Evolutionary conservation across 805 yeast species (phyloP).

Genomic region (Wickerhamiella occidentalis): DNA sequence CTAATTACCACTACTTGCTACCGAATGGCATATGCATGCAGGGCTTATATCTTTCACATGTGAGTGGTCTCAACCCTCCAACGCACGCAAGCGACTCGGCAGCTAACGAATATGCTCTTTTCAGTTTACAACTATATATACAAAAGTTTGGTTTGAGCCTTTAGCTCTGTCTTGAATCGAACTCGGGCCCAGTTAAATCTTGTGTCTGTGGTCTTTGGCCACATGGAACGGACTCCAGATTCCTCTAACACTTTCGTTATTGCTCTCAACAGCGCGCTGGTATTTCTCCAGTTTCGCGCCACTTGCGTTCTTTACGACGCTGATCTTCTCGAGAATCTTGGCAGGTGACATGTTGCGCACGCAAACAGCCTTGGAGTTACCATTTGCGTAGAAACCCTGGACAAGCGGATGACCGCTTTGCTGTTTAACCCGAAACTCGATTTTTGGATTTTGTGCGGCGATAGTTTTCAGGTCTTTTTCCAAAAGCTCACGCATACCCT

Average conservation of each 20-base stretch:
- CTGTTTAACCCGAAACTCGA: constrained; percentile 58
- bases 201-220: constrained; percentile 37
- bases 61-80: too few relatives aligned
- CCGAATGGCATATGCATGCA: too few relatives aligned
- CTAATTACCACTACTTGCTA: too few relatives aligned
- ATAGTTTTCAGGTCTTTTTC: constrained; percentile 39
- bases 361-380: constrained; percentile 49
- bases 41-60: too few relatives aligned
- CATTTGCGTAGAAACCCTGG: constrained; percentile 43
- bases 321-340: constrained; percentile 52
- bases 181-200: not conserved
- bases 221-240: constrained; percentile 95
- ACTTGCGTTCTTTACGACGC: constrained; percentile 50
- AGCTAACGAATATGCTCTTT: too few relatives aligned
- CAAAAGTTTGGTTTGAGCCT: too few relatives aligned
- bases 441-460: constrained; percentile 49
- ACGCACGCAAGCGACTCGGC: too few relatives aligned
- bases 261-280: constrained; percentile 69
- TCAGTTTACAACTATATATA: too few relatives aligned
- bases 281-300: constrained; percentile 50
- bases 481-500: constrained; percentile 62
- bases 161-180: too few relatives aligned
- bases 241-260: constrained; percentile 82
- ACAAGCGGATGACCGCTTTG: constrained; percentile 76
- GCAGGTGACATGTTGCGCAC: constrained; percentile 57